Base-by-base conservation (phyloP, 495 filamentous ascomycete species). In the Penicillium macrosclerotiorum region DNA sequence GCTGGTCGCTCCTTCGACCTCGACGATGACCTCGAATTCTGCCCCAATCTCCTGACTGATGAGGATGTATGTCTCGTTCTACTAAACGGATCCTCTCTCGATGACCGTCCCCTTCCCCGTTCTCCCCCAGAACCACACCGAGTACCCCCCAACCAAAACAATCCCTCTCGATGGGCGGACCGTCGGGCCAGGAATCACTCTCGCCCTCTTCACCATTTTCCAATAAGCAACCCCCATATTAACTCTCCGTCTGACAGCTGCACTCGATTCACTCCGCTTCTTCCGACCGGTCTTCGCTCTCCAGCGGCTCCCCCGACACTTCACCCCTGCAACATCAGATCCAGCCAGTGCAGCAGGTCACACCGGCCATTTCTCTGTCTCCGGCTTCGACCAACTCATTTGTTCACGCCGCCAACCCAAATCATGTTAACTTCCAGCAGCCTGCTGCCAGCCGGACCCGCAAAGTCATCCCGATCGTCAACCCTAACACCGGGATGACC, bases 401-500 rank as follows among this genome's bases (percentile, higher is more conserved):
- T 56, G 78, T 86, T 43, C 81, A 88, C 39, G 72, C 73, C 54
- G 75, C 62, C 64, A 75, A 69, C 47, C 62, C 68, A 58, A 71
- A 74, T 69, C 74, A 78, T 53, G 73, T 88, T 50, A 94, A 89
- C 69, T 77, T 88, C 56, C 88, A 94, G 62, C 93, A 96, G 73
- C 87, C 89, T 30, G 68, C 89, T 40, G 86, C 91, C 42, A 86
- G 87, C 45, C 88, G 94, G 64, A 82, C 85, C 52, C 88, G 92
- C 55, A 97, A 96, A 63, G 89, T 93, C 55, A 99, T 99, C 55
- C 94, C 93, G 13, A 99, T 99, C 64, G 85, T 99, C 71, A 96
- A 99, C 78, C 93, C 93, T 25, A 86, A 76, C 49, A 97, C 94
- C 24, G 90, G 93, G 50, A 81, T 92, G 69, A 82, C 80, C 52